Base-by-base conservation (phyloP, 495 filamentous ascomycete species). In the Penicillium soppii region DNA sequence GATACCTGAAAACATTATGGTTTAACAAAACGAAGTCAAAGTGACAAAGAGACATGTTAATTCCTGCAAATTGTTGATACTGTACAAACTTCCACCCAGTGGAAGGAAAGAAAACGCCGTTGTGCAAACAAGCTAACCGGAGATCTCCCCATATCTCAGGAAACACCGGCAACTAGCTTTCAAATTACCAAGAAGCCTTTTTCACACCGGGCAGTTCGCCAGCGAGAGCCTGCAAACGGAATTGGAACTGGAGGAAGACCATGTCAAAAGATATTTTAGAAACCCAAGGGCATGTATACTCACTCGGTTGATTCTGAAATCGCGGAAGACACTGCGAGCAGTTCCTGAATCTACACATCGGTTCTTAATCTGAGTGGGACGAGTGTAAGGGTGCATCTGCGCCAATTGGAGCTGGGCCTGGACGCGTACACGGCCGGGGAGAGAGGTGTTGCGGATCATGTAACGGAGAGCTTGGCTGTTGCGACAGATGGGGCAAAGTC, bases 401-500 rank as follows among this genome's bases (percentile, higher is more conserved):
- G 89, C 84, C 43, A 98, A 81, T 70, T 97, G 84, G 22, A 98
- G 78, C 74, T 97, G 92, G 32, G 95, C 94, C 65, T 91, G 87
- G 46, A 89, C 91, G 54, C 94, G 85, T 20, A 83, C 83, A 55
- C 92, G 84, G 41, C 82, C 75, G 6, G 91, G 85, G 16, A 98
- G 86, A 8, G 82, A 85, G 21, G 91, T 92, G 70, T 98, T 98
- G 66, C 87, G 90, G 69, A 95, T 87, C 56, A 95, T 83, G 72
- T 95, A 97, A 57, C 94, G 88, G 41, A 97, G 86, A 22, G 95
- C 94, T 88, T 98, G 94, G 66, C 94, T 95, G 53, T 60, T 57
- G 30, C 19, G 8, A 33, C 4, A 9, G 38, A 35, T 2, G 29
- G 22, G 30, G n/a, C 35, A 41, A 45, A 43, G 26, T 53, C 33